phyloP scores from a whole-genome alignment of 164 flowering plant genomes.

The Dillenia suffruticosa region DNA sequence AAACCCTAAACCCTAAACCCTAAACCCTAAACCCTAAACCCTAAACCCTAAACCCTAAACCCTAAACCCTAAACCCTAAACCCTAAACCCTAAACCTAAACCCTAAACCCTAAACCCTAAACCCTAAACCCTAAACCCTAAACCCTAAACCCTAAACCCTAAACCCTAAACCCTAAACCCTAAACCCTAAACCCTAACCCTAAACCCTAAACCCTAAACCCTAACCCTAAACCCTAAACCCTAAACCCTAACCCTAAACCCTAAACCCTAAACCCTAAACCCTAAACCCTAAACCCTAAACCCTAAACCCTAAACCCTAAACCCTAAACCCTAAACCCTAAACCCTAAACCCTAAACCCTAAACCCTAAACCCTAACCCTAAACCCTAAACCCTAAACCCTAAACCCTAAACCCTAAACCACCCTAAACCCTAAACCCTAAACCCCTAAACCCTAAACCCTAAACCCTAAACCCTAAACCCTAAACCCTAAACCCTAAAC shows the following conservation, averaged over 20 bases:
- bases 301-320: not conserved
- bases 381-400: constrained; percentile 1
- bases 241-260: constrained; percentile 10
- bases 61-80: not conserved
- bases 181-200: constrained; percentile 9
- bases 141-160: not conserved
- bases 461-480: constrained; percentile 4
- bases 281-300: constrained; percentile 4
- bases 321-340: constrained; percentile 2
- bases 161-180: constrained; percentile 4
- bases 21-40: constrained; percentile 4
- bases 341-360: constrained; percentile 4
- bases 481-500: constrained; percentile 3
- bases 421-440: no score
- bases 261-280: constrained; percentile 6
- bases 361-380: constrained; percentile 1
- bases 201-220: constrained; percentile 7
- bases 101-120: not conserved
- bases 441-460: constrained; percentile 7
- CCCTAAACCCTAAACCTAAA: constrained; percentile 2
- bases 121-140: constrained; percentile 3
- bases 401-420: not conserved
- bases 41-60: constrained; percentile 4
- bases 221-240: constrained; percentile 1
- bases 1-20: constrained; percentile 1